These are phyloP conservation scores for Uronychia binucleata DNA, from an alignment of 73 alveolate genomes.

Conservation along the genomic window DNA sequence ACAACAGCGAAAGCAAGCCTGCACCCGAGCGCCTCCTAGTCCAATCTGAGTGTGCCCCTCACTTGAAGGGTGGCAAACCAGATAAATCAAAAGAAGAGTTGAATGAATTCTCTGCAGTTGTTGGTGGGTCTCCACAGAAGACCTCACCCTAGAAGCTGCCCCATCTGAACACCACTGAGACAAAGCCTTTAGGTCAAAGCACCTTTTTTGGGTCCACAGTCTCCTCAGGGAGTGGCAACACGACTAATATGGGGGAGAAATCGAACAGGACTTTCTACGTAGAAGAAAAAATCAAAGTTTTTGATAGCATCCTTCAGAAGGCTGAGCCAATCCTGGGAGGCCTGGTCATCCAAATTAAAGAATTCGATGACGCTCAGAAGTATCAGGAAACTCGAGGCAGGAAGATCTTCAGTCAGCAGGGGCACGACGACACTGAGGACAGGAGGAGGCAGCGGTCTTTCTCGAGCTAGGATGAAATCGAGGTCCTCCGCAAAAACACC, in stretches of 20 bases:
- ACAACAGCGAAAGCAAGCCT: no score
- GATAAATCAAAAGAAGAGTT: no score
- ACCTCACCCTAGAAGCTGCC: no score
- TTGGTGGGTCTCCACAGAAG: no score
- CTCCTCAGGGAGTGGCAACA: background rate
- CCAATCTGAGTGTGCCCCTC: no score
- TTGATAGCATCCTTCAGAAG: constrained; percentile 23
- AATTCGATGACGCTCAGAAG: constrained; percentile 7
- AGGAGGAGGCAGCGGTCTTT: background rate
- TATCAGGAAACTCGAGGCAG: constrained; percentile 4
- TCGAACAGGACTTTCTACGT: constrained; percentile 29
- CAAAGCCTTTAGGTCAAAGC: no score
- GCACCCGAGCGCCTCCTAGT: no score
- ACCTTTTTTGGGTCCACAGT: no score
- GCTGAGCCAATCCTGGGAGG: constrained; percentile 27
- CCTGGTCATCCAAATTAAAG: constrained; percentile 16
- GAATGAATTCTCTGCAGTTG: no score
- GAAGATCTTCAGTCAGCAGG: background rate
- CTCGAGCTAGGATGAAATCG: background rate
- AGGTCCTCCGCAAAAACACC: background rate
- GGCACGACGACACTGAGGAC: background rate
- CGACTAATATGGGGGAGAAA: constrained; percentile 8
- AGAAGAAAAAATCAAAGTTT: constrained; percentile 37
- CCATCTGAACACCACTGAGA: no score
- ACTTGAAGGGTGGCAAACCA: no score